Conservation (phyloP, 371 early-diverging fungal genomes). For the Mycotypha africana region DNA sequence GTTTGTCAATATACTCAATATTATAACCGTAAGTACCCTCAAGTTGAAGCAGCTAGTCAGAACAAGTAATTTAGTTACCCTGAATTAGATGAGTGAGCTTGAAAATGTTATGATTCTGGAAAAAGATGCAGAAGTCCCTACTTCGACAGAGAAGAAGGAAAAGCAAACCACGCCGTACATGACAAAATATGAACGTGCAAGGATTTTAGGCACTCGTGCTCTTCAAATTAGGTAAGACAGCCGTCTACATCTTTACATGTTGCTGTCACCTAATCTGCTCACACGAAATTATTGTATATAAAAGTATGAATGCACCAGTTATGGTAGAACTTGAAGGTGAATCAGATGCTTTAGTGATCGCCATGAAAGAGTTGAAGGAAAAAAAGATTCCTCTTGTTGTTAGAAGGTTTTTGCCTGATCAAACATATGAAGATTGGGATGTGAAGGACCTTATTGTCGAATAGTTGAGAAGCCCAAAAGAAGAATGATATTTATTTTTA, state of each 20-base stretch:
- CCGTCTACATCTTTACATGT: too few species aligned
- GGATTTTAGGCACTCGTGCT: slow-evolving; percentile 92
- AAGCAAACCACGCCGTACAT: slow-evolving; percentile 96
- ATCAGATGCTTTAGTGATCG: slow-evolving; percentile 97
- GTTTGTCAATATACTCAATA: too few species aligned
- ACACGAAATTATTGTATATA: slow-evolving; percentile 32
- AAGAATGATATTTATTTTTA: neutral
- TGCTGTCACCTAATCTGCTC: too few species aligned
- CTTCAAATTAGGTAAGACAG: slow-evolving; percentile 78
- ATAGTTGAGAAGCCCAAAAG: too few species aligned
- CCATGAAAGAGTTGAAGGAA: slow-evolving; percentile 95
- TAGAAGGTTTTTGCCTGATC: slow-evolving; percentile 95
- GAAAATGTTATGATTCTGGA: slow-evolving; percentile 17
- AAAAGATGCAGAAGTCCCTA: neutral
- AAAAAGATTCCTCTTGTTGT: slow-evolving; percentile 96
- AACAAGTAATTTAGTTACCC: too few species aligned
- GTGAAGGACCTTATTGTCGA: slow-evolving; percentile 87
- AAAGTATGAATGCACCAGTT: slow-evolving; percentile 98
- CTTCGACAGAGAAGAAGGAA: slow-evolving; percentile 36
- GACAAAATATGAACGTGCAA: slow-evolving; percentile 99
- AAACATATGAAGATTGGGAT: slow-evolving; percentile 97
- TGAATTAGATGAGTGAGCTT: slow-evolving; percentile 8
- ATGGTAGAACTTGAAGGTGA: slow-evolving; percentile 97
- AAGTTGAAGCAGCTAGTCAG: too few species aligned
- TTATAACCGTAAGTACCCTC: too few species aligned